A percentile compares a stretch with the other conserved stretches of the same genome.
phyloP scores from a whole-genome alignment of 768 basidiomycete species.

The Candolleomyces aberdarensis region DNA sequence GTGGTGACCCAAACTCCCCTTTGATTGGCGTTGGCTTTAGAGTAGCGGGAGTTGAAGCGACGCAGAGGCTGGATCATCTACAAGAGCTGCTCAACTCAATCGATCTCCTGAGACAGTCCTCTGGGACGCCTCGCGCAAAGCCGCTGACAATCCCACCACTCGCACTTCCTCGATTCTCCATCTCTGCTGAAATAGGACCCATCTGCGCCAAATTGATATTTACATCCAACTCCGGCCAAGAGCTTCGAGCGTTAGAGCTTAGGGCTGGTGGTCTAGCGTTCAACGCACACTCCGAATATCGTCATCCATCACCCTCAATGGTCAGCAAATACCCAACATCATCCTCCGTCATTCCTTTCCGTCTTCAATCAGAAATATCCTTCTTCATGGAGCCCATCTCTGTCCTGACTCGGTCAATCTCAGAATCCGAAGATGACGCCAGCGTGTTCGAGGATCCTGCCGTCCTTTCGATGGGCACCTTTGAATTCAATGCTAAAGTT shows the following conservation, averaged over 20 bases:
- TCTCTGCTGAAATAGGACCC: conserved; percentile 48
- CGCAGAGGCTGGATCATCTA: conserved; percentile 54
- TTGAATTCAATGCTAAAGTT: conserved; percentile 53
- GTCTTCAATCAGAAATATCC: conserved; percentile 40
- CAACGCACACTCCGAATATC: conserved; percentile 41
- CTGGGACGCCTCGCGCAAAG: conserved; percentile 11
- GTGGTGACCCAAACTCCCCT: conserved; percentile 58
- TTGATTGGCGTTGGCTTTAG: conserved; percentile 46
- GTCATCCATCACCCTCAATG: conserved; percentile 20
- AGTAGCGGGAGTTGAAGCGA: conserved; percentile 44
- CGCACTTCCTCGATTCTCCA: conserved; percentile 46
- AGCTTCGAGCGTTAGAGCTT: conserved; percentile 53
- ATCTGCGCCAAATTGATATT: conserved; percentile 52
- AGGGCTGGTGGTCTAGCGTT: conserved; percentile 51
- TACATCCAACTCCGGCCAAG: conserved; percentile 34
- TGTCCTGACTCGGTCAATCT: conserved; percentile 45
- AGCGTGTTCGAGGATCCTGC: conserved; percentile 45
- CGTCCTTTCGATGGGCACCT: conserved; percentile 53
- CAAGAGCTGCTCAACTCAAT: conserved; percentile 32
- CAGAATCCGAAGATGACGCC: conserved; percentile 21
- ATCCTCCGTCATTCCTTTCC: conserved; percentile 40
- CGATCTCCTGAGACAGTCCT: not conserved
- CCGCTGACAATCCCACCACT: conserved; percentile 21
- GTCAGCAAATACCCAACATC: conserved; percentile 23
- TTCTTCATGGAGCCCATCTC: conserved; percentile 50